phyloP scores from a whole-genome alignment of 2,329 filamentous ascomycete genomes.

The Exophiala aquamarina region DNA sequence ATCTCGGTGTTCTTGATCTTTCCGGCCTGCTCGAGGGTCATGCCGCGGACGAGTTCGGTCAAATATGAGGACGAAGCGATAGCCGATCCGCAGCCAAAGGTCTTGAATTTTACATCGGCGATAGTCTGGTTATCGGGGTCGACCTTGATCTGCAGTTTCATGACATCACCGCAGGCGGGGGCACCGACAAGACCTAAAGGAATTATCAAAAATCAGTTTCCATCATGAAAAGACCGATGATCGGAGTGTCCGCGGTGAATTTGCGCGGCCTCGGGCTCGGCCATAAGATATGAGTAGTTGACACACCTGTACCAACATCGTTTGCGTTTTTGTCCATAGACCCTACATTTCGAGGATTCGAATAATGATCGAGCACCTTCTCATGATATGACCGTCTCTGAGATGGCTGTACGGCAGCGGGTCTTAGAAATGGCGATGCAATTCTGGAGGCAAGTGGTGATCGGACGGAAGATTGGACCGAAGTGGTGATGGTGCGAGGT shows the following conservation, averaged over 20 bases:
- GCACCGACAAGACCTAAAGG: conserved; percentile 77
- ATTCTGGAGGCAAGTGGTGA: conserved; percentile 45
- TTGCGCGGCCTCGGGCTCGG: background rate
- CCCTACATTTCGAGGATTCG: conserved; percentile 74
- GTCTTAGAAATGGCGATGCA: conserved; percentile 44
- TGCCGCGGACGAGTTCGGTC: conserved; percentile 90
- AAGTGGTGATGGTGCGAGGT: conserved; percentile 53
- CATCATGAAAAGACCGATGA: conserved; percentile 9
- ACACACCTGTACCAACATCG: conserved; percentile 70
- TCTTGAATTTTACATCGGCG: conserved; percentile 96
- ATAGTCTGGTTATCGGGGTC: conserved; percentile 86
- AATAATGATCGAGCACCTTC: conserved; percentile 82
- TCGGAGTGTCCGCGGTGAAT: conserved; percentile 8
- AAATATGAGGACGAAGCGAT: conserved; percentile 94
- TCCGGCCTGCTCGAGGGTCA: conserved; percentile 91
- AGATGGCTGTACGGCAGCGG: conserved; percentile 37
- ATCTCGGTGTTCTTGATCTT: conserved; percentile 97
- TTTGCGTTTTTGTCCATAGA: conserved; percentile 75
- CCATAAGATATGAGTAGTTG: conserved; percentile 1
- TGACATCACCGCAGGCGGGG: conserved; percentile 89
- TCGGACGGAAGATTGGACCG: conserved; percentile 49
- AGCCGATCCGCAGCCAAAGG: conserved; percentile 89
- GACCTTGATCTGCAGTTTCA: conserved; percentile 92
- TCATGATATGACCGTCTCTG: conserved; percentile 59
- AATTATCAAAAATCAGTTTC: conserved; percentile 7